A percentile compares a stretch with the other conserved stretches of the same genome.
Evolutionary conservation across 169 alveolate species (phyloP).

Genomic region (Cryptosporidium xiaoi): DNA sequence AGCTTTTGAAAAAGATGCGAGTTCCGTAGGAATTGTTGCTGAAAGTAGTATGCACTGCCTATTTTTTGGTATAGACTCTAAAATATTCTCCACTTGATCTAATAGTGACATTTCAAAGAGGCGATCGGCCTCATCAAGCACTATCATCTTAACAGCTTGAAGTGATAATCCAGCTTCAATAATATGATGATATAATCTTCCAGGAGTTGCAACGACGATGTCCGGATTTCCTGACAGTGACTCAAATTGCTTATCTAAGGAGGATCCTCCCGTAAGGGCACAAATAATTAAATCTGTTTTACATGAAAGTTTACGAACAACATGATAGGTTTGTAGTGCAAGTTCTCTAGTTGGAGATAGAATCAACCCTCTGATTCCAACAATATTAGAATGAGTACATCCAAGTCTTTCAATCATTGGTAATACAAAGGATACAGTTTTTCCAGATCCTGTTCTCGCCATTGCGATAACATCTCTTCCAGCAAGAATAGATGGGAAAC

Average conservation of each 20-base stretch:
- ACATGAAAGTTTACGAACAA: conserved; percentile 83
- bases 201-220: conserved; percentile 95
- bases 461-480: conserved; percentile 93
- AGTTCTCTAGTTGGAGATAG: conserved; percentile 94
- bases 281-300: conserved; percentile 88
- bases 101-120: conserved; percentile 94
- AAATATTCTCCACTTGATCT: conserved; percentile 88
- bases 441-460: conserved; percentile 97
- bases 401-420: conserved; percentile 91
- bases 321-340: conserved; percentile 88
- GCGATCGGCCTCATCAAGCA: conserved; percentile 96
- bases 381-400: conserved; percentile 88
- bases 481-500: conserved; percentile 91
- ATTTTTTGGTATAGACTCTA: conserved; percentile 85
- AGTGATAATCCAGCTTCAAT: conserved; percentile 90
- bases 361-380: conserved; percentile 94
- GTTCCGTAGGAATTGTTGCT: conserved; percentile 94
- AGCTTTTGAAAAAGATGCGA: conserved; percentile 90
- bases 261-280: conserved; percentile 94
- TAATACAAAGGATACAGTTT: conserved; percentile 93
- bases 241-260: conserved; percentile 92
- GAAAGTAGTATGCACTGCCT: conserved; percentile 91
- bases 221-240: conserved; percentile 93
- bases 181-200: conserved; percentile 92
- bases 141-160: conserved; percentile 86